A percentile compares a stretch with the other conserved stretches of the same genome.
Evolutionary conservation across 1,284 basidiomycete genomes (phyloP).

Genomic region (Pseudozyma sp.): DNA sequence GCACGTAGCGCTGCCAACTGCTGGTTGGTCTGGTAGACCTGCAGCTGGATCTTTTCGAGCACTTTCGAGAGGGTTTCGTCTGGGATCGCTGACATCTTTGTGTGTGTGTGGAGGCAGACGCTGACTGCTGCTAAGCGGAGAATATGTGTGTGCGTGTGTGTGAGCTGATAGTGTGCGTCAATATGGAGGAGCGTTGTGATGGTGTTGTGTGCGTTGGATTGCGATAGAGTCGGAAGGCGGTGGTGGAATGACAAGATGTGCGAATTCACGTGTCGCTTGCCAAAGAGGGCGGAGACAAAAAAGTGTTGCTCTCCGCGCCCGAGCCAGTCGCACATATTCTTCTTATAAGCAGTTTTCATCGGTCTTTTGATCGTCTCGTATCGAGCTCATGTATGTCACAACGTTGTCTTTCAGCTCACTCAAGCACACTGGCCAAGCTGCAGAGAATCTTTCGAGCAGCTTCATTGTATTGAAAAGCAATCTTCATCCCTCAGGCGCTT

Average conservation of each 20-base stretch:
- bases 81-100: constrained; percentile 20
- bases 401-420: background rate
- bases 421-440: background rate
- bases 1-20: constrained; percentile 34
- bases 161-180: background rate
- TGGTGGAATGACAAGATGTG: no score
- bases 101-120: background rate
- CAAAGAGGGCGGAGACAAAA: background rate
- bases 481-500: background rate
- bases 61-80: constrained; percentile 46
- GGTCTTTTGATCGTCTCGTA: no score
- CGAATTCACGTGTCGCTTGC: background rate
- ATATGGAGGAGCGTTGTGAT: background rate
- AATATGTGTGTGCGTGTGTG: background rate
- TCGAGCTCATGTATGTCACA: background rate
- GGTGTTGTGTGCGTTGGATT: background rate
- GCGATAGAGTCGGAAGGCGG: background rate
- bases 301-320: background rate
- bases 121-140: background rate
- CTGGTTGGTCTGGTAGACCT: constrained; percentile 43
- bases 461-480: background rate
- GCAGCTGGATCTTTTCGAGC: constrained; percentile 44
- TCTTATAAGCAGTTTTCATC: no score
- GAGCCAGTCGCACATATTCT: no score
- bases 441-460: no score